Evolutionary conservation across 2,329 filamentous ascomycete genomes (phyloP).

Genomic region (Cercospora sp.): DNA sequence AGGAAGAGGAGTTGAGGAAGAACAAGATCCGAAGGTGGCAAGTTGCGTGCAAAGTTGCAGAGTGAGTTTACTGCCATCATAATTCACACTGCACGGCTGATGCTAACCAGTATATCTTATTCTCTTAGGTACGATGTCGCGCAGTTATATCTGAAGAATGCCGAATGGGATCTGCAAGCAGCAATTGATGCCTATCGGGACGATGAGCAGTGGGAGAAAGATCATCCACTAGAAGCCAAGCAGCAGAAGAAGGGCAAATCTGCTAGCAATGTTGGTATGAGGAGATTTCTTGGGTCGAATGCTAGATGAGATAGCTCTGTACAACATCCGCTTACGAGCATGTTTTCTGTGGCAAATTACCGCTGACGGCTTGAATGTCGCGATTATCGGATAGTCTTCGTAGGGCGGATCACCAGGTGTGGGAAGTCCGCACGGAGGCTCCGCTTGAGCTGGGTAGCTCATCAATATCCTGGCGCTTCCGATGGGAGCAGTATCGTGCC

Average conservation of each 20-base stretch:
- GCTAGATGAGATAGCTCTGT: slow-evolving; percentile 9
- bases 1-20: slow-evolving; percentile 72
- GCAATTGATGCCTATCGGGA: slow-evolving; percentile 66
- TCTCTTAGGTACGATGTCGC: slow-evolving; percentile 65
- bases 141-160: slow-evolving; percentile 71
- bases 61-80: slow-evolving; percentile 54
- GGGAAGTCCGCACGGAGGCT: neutral
- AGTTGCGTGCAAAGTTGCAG: slow-evolving; percentile 73
- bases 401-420: neutral
- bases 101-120: slow-evolving; percentile 44
- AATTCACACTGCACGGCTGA: slow-evolving; percentile 19
- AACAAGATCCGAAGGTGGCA: slow-evolving; percentile 73
- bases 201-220: slow-evolving; percentile 74
- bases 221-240: slow-evolving; percentile 59
- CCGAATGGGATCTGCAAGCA: slow-evolving; percentile 63
- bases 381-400: neutral
- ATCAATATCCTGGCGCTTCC: neutral
- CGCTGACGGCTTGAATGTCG: neutral
- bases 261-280: slow-evolving; percentile 38
- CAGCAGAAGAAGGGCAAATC: slow-evolving; percentile 49
- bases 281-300: slow-evolving; percentile 39
- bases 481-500: neutral
- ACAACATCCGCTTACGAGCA: neutral
- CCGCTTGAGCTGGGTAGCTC: neutral
- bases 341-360: neutral